Percentiles rank a stretch among this genome's conserved stretches.
These are phyloP conservation scores for Phytophthora kernoviae DNA, from an alignment of 352 stramenopile species.

Conservation along the genomic window DNA sequence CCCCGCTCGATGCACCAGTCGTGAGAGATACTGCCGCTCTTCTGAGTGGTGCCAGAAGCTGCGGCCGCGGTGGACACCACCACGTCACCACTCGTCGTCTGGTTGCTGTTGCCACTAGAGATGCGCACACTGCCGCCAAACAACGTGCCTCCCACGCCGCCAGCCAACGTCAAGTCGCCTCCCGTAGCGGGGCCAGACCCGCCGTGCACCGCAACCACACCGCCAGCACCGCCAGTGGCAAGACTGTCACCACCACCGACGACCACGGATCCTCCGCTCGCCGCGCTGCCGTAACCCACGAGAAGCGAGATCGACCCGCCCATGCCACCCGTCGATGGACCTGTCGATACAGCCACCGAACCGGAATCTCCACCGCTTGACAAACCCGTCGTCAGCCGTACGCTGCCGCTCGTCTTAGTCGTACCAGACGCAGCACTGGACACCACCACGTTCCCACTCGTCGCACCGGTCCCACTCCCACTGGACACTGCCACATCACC, in stretches of 20 bases:
- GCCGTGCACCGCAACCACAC: neutral
- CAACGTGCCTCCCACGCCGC: neutral
- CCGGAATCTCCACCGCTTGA: neutral
- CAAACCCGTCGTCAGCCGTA: conserved; percentile 1
- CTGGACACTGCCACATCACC: conserved; percentile 2
- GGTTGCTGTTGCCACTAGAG: neutral
- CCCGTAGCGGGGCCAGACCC: neutral
- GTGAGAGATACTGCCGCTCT: neutral
- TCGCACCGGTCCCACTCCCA: neutral
- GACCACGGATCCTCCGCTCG: neutral
- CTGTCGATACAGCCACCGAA: conserved; percentile 6
- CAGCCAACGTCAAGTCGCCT: conserved; percentile 1
- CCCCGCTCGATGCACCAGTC: neutral
- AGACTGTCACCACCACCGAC: neutral
- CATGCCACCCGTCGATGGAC: neutral
- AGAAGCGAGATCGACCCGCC: conserved; percentile 9
- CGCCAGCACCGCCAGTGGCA: neutral
- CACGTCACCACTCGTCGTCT: neutral
- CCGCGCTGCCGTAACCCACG: conserved; percentile 1
- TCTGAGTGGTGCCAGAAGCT: neutral
- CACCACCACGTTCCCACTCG: conserved; percentile 14
- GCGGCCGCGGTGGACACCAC: too few relatives aligned
- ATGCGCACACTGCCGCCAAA: conserved; percentile 7
- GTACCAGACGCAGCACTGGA: neutral
- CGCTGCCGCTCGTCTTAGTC: conserved; percentile 3